phyloP scores from a whole-genome alignment of 495 filamentous ascomycete genomes.

The Haplographium delicatum region DNA sequence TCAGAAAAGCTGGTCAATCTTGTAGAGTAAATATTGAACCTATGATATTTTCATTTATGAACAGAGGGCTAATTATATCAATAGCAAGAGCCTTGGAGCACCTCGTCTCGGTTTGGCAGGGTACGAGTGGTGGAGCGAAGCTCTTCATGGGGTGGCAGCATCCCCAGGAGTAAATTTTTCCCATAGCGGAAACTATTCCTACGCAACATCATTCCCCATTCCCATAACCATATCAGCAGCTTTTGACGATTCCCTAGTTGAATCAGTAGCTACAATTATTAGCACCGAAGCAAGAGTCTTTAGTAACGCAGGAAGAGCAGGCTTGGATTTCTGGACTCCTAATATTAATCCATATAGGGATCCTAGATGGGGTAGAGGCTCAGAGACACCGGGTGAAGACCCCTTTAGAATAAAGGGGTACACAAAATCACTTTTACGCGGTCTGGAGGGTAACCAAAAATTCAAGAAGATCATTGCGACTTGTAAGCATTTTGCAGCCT shows the following conservation, averaged over 20 bases:
- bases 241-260: conserved; percentile 55
- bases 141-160: conserved; percentile 52
- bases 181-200: conserved; percentile 41
- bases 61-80: conserved; percentile 55
- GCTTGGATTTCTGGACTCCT: conserved; percentile 60
- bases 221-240: conserved; percentile 56
- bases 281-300: conserved; percentile 63
- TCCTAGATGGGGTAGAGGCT: conserved; percentile 57
- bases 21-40: conserved; percentile 21
- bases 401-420: conserved; percentile 51
- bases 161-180: conserved; percentile 47
- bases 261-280: conserved; percentile 50
- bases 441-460: conserved; percentile 49
- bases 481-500: conserved; percentile 61
- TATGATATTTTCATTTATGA: conserved; percentile 36
- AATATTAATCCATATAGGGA: conserved; percentile 66
- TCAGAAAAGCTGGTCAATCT: neutral
- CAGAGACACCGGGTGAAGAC: conserved; percentile 61
- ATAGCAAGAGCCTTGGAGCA: conserved; percentile 48
- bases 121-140: conserved; percentile 48
- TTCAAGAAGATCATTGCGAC: conserved; percentile 52
- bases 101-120: conserved; percentile 50
- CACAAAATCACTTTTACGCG: conserved; percentile 53
- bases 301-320: conserved; percentile 52
- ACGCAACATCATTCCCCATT: conserved; percentile 57